Conservation (phyloP, 352 stramenopile genomes). For the Phytophthora ramorum region DNA sequence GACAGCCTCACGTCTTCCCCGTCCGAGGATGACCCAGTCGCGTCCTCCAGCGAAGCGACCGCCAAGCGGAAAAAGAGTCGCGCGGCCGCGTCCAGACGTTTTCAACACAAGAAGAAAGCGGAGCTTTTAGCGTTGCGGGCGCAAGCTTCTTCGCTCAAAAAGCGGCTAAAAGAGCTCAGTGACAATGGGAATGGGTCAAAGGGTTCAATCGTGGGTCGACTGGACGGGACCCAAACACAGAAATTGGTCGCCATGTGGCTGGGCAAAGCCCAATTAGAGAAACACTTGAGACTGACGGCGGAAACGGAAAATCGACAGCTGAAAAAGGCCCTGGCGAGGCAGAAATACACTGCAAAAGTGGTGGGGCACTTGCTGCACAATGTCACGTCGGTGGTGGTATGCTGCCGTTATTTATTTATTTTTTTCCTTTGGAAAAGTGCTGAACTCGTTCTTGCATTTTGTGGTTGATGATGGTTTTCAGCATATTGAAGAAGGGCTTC, state of each 20-base stretch:
- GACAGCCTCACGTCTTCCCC: neutral
- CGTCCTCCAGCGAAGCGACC: neutral
- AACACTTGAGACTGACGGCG: neutral
- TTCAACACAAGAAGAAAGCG: conserved; percentile 30
- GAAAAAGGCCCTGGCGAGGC: conserved; percentile 7
- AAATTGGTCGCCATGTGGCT: conserved; percentile 6
- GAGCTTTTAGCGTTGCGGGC: conserved; percentile 16
- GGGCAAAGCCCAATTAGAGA: conserved; percentile 10
- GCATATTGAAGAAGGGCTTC: conserved; percentile 19
- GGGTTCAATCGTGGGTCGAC: neutral
- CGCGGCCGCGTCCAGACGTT: conserved; percentile 25
- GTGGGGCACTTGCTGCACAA: conserved; percentile 8
- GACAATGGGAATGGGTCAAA: conserved; percentile 1
- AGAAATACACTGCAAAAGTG: conserved; percentile 10
- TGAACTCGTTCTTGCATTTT: neutral
- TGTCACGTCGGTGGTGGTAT: conserved; percentile 21
- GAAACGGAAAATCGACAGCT: conserved; percentile 21
- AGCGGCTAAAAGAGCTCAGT: conserved; percentile 10
- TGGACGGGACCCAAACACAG: conserved; percentile 17
- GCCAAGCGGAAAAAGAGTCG: conserved; percentile 15
- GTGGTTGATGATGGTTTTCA: conserved; percentile 7
- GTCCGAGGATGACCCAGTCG: neutral
- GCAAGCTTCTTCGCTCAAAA: conserved; percentile 8
- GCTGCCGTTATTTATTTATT: neutral
- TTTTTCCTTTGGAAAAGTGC: neutral